These are phyloP conservation scores for Suillus paluster DNA, from an alignment of 768 basidiomycete genomes.

Conservation along the genomic window DNA sequence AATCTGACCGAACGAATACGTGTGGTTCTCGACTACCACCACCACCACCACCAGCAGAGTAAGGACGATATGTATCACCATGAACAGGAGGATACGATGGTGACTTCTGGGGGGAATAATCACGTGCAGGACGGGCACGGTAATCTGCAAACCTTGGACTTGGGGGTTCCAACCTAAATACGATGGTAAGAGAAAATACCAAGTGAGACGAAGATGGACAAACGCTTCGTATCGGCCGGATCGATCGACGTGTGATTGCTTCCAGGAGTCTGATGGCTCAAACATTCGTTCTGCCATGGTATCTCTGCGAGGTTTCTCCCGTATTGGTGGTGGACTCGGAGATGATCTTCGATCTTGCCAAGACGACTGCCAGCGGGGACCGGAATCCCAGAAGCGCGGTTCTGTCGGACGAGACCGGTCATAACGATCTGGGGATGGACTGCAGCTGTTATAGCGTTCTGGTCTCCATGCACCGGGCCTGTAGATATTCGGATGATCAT, in stretches of 20 bases:
- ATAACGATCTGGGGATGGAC: conserved; percentile 59
- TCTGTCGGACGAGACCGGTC: conserved; percentile 44
- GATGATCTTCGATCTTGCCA: conserved; percentile 49
- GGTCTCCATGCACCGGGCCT: conserved; percentile 45
- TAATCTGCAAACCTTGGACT: conserved; percentile 42
- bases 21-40: conserved; percentile 45
- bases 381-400: conserved; percentile 52
- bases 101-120: conserved; percentile 42
- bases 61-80: conserved; percentile 58
- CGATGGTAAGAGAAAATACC: conserved; percentile 19
- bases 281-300: conserved; percentile 59
- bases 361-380: conserved; percentile 45
- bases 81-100: conserved; percentile 35
- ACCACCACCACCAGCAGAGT: conserved; percentile 31
- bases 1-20: conserved; percentile 45
- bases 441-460: conserved; percentile 44
- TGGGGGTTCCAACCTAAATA: conserved; percentile 29
- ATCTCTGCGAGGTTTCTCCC: conserved; percentile 41
- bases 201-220: conserved; percentile 32
- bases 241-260: conserved; percentile 56
- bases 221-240: conserved; percentile 45
- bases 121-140: conserved; percentile 37
- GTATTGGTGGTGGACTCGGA: conserved; percentile 38
- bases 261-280: conserved; percentile 77
- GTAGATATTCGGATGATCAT: conserved; percentile 47